These are phyloP conservation scores for Trichomonascaceae sp. DNA, from an alignment of 1,139 yeast genomes.

Conservation along the genomic window DNA sequence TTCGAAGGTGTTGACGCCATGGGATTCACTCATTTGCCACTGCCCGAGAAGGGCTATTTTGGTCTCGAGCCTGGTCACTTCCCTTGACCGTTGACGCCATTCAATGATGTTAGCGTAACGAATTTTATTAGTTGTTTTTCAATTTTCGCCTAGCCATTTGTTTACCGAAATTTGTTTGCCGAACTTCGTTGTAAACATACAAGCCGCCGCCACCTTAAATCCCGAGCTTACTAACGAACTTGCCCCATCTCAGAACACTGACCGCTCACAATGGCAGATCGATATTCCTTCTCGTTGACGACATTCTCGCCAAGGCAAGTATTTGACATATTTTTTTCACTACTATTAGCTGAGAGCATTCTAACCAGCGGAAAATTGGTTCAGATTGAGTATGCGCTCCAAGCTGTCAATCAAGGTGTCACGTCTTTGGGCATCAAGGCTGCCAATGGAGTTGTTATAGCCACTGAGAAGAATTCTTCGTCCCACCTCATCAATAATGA, in stretches of 20 bases:
- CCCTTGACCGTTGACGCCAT: too few relatives aligned
- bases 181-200: too few relatives aligned
- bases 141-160: too few relatives aligned
- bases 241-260: too few relatives aligned
- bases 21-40: constrained; percentile 6
- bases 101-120: too few relatives aligned
- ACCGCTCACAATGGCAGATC: constrained; percentile 62
- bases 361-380: constrained; percentile 76
- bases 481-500: constrained; percentile 68
- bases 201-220: neutral
- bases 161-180: too few relatives aligned
- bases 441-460: constrained; percentile 90
- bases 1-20: neutral
- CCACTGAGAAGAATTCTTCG: constrained; percentile 86
- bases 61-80: constrained; percentile 19
- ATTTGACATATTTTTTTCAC: neutral
- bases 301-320: constrained; percentile 92
- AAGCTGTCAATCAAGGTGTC: constrained; percentile 96
- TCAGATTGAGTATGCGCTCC: constrained; percentile 94
- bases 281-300: constrained; percentile 93
- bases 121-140: too few relatives aligned
- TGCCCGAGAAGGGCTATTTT: constrained; percentile 10
- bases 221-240: neutral
- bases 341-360: constrained; percentile 1
- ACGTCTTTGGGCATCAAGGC: constrained; percentile 95